Evolutionary conservation across 495 filamentous ascomycete genomes (phyloP), one percentile per base, ranked within the genome.

Genomic region (Penicillium steckii): DNA sequence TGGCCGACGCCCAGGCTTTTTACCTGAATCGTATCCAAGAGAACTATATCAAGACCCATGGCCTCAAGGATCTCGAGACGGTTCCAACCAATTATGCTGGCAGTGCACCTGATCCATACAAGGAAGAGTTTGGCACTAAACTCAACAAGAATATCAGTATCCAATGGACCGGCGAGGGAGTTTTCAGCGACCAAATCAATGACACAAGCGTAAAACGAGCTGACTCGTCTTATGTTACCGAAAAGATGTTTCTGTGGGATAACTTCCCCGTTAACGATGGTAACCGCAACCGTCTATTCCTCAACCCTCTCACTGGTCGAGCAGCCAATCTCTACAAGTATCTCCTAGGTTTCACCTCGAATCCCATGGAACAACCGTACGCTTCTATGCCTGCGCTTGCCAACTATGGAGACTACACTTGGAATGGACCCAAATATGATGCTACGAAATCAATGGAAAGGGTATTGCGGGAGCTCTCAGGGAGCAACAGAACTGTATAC

Each of bases 241-340:
- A 57, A 18, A 57, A 54, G 3, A 10, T 57, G 4, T 57, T 49
- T 40, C 6, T 57, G 7, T 57, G 55, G 55, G 50, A 57, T 17
- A 57, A 57, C 9, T 57, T 57, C 46, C 55, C 55, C 25, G 55
- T 57, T 10, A 57, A 57, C 30, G 55, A 57, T 10, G 50, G 38
- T 13, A 53, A 54, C 21, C 55, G 55, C 3, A 25, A 57, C 15
- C 55, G 50, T 0, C 45, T 57, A 1, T 57, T 57, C 46, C 45
- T 57, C 8, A 57, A 57, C 46, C 55, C 55, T 1, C 29, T 57
- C 4, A 57, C 45, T 10, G 45, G 44, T 15, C 55, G 55, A 29
- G 26, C 55, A 10, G 21, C 55, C 4, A 33, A 50, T 2, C 25
- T 57, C 13, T 46, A 54, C 41, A 49, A 57, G 24, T 40, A 54